These are phyloP conservation scores for Melanomma pulvis-pyrius DNA, from an alignment of 495 filamentous ascomycete genomes.

Conservation along the genomic window DNA sequence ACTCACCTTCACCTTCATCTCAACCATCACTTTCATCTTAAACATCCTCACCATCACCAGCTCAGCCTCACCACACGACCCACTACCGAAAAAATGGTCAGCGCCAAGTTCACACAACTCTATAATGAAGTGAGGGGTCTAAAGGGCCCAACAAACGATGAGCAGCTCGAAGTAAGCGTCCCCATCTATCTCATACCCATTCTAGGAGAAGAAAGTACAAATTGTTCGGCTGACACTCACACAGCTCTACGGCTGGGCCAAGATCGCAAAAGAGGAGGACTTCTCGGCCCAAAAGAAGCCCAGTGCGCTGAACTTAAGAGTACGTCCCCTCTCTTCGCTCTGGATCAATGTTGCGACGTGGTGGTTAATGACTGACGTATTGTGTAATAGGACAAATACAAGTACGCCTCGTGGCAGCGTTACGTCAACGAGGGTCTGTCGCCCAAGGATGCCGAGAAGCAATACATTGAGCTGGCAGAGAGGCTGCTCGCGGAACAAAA, in stretches of 20 bases:
- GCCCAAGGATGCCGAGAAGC: conserved; percentile 66
- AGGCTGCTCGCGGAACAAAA: conserved; percentile 65
- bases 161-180: conserved; percentile 58
- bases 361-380: too few relatives aligned
- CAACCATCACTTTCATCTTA: neutral
- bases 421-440: conserved; percentile 60
- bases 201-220: neutral
- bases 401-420: conserved; percentile 74
- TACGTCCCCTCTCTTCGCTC: conserved; percentile 36
- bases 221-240: neutral
- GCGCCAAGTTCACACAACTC: conserved; percentile 51
- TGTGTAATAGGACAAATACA: conserved; percentile 69
- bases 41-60: neutral
- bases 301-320: conserved; percentile 59
- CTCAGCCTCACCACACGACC: neutral
- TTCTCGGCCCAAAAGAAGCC: conserved; percentile 50
- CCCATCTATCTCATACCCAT: conserved; percentile 1
- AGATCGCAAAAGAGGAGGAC: conserved; percentile 54
- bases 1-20: neutral
- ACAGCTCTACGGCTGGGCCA: conserved; percentile 64
- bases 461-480: conserved; percentile 74
- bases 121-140: conserved; percentile 68
- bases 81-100: conserved; percentile 4
- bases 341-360: neutral
- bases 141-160: conserved; percentile 54